Percentiles rank a stretch among this genome's conserved stretches.
Conservation (phyloP, 2,329 filamentous ascomycete species). For the Raffaelea deltoideospora region DNA sequence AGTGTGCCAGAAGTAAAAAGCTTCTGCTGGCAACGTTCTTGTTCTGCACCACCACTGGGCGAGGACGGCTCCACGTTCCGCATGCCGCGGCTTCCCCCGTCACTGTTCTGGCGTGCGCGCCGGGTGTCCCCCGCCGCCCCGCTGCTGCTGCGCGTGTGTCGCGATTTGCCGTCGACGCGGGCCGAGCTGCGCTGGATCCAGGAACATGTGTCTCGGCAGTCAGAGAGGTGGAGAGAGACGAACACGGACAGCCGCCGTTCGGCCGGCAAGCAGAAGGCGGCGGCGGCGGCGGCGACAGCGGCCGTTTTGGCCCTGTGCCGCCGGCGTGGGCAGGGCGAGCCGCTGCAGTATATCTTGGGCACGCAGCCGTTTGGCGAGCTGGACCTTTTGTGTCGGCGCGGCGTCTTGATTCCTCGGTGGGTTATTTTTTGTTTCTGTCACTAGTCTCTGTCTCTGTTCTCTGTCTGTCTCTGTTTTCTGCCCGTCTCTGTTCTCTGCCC, state of each 20-base stretch:
- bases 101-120: conserved; percentile 38
- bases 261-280: background rate
- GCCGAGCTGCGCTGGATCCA: conserved; percentile 62
- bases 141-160: conserved; percentile 46
- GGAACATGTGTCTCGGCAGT: conserved; percentile 45
- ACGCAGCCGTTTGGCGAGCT: conserved; percentile 76
- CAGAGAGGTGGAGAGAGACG: too few relatives aligned
- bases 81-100: conserved; percentile 51
- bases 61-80: too few relatives aligned
- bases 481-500: background rate
- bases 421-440: conserved; percentile 6
- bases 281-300: background rate
- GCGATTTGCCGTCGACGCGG: conserved; percentile 44
- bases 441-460: background rate
- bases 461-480: background rate
- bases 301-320: conserved; percentile 27
- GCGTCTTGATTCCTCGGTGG: conserved; percentile 73
- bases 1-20: too few relatives aligned
- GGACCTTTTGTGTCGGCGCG: conserved; percentile 59
- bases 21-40: too few relatives aligned
- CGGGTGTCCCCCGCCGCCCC: conserved; percentile 39
- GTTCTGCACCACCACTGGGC: too few relatives aligned
- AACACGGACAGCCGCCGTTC: too few relatives aligned
- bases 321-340: conserved; percentile 45
- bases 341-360: conserved; percentile 80